Base-by-base conservation (phyloP, 2,329 filamentous ascomycete species). In the Apiospora saccharicola region DNA sequence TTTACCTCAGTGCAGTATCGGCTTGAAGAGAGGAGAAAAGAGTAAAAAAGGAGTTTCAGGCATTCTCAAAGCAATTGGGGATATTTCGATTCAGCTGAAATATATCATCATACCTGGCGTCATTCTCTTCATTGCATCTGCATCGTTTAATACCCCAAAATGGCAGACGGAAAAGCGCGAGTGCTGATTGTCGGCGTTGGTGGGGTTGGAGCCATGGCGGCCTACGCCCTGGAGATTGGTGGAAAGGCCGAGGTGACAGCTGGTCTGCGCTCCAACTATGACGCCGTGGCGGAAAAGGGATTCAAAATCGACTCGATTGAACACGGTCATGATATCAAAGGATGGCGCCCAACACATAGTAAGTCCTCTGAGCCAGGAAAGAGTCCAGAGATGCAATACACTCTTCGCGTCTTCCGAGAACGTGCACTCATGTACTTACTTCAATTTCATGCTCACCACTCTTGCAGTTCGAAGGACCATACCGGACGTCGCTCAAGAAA, bases 241-340 rank as follows among this genome's bases (percentile, higher is more conserved):
- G 84, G 84, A 10, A 80, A 82, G 26, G 87, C 88, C n/a, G 80
- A 76, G 12, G 88, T 91, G 4, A 89, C 89, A 0, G 81, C 85
- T 0, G 85, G 90, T 0, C 80, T 90, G 49, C 84, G 89, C 24
- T 90, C 89, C 0, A 91, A 90, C 75, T 90, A 85, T 78, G 78
- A 81, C 0, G 80, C 79, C 0, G 89, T 89, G 13, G 75, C 79
- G 12, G 76, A 83, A 8, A 77, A 83, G 4, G 89, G 89, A 14
- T 90, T 89, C 73, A 77, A 80, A 0, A 90, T 91, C 71, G 80
- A 87, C 16, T 90, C 89, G 0, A 82, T 87, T 64, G 86, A 91
- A 57, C 87, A 90, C 74, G 89, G 89, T 1, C 72, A 74, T 14
- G 76, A 79, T 8, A 77, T 90, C 53, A 79, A 82, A 3, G 79